Evolutionary conservation across 129 eudicot species (phyloP).

Genomic region (Smallanthus sonchifolius): DNA sequence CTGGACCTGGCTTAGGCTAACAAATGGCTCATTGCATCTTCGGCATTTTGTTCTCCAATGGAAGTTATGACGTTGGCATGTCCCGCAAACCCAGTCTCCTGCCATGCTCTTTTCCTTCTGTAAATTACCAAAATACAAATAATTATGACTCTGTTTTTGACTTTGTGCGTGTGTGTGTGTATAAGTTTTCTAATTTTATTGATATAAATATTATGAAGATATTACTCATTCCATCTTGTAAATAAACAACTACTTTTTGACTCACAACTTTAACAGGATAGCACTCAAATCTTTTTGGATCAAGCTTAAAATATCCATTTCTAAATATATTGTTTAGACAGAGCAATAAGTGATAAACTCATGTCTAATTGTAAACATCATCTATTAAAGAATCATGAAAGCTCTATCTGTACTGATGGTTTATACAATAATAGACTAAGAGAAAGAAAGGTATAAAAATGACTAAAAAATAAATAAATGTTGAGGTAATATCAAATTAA

Average conservation of each 20-base stretch:
- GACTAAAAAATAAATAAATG: neutral
- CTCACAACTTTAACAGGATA: neutral
- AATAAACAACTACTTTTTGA: neutral
- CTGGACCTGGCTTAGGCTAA: neutral
- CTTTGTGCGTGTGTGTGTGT: neutral
- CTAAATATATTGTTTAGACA: neutral
- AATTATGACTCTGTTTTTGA: neutral
- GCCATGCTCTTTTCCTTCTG: conserved; percentile 2
- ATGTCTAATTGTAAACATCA: neutral
- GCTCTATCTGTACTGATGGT: neutral
- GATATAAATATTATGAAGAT: neutral
- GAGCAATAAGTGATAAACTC: neutral
- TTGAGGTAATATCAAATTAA: neutral
- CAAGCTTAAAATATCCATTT: neutral
- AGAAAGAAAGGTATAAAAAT: neutral
- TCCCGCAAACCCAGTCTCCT: conserved; percentile 21
- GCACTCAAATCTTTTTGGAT: neutral
- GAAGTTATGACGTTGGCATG: conserved; percentile 17
- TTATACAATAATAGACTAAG: neutral
- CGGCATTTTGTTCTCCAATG: conserved; percentile 17
- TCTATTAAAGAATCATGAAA: neutral
- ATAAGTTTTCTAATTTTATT: neutral
- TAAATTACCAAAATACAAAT: neutral
- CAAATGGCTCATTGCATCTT: conserved; percentile 1
- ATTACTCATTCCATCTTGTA: neutral